Conservation (phyloP, 2,329 filamentous ascomycete species). For the Elsinoe perseae region DNA sequence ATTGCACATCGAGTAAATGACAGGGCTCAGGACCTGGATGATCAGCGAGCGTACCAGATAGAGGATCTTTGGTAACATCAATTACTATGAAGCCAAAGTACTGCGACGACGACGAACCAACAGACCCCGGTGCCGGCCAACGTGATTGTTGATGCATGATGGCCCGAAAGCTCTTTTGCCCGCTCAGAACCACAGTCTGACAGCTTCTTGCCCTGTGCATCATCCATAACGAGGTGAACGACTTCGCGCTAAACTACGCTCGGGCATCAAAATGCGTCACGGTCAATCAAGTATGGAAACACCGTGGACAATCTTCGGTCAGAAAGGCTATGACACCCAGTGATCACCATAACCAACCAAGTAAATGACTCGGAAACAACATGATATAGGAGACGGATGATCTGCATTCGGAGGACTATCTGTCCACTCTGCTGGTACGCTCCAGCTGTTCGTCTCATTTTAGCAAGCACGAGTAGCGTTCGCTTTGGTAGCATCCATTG, state of each 20-base stretch:
- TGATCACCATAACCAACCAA: no score
- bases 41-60: slow-evolving; percentile 4
- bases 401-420: slow-evolving; percentile 1
- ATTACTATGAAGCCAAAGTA: neutral
- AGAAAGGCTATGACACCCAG: neutral
- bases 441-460: slow-evolving; percentile 1
- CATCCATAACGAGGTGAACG: neutral
- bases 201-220: neutral
- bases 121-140: neutral
- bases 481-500: slow-evolving; percentile 7
- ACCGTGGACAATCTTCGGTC: slow-evolving; percentile 5
- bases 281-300: neutral
- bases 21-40: neutral
- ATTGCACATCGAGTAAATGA: neutral
- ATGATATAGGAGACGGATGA: neutral
- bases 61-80: neutral
- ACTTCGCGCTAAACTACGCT: neutral
- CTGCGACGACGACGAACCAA: neutral
- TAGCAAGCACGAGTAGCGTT: neutral
- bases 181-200: neutral
- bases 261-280: neutral
- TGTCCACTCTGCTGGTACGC: neutral
- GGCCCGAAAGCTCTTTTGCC: neutral
- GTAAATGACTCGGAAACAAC: neutral
- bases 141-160: neutral